Evolutionary conservation across 805 yeast genomes (phyloP).

Genomic region (Sporopachydermia lactativora): DNA sequence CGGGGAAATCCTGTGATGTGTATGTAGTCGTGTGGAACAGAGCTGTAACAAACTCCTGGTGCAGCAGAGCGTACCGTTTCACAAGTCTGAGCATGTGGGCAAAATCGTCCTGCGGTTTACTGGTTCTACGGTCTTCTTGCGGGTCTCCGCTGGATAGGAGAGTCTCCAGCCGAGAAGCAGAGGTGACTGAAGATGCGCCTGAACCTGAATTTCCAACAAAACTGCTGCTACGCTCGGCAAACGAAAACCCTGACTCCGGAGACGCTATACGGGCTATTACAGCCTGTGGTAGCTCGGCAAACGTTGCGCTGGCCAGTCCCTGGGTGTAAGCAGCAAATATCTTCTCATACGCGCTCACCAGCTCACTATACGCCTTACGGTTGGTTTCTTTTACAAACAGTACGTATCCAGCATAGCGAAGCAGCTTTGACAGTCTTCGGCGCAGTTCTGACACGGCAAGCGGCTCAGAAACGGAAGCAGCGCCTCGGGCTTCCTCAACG

Average conservation of each 20-base stretch:
- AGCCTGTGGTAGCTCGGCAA: neutral
- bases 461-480: constrained; percentile 6
- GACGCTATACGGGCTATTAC: neutral
- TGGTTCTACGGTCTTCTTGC: neutral
- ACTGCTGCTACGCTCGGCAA: neutral
- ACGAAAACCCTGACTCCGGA: neutral
- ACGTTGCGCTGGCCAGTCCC: neutral
- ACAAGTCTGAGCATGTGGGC: neutral
- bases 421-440: constrained; percentile 22
- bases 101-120: neutral
- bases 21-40: constrained; percentile 32
- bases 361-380: constrained; percentile 26
- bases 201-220: neutral
- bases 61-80: constrained; percentile 18
- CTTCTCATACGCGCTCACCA: constrained; percentile 29
- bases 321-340: constrained; percentile 3
- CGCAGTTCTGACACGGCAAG: constrained; percentile 13
- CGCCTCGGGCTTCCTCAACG: constrained; percentile 7
- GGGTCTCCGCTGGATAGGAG: neutral
- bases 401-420: constrained; percentile 34
- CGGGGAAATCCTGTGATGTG: constrained; percentile 24
- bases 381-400: constrained; percentile 49
- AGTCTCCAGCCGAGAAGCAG: neutral
- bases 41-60: constrained; percentile 32
- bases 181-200: neutral